These are phyloP conservation scores for Apiotrichum sp. DNA, from an alignment of 1,284 basidiomycete species.

Conservation along the genomic window DNA sequence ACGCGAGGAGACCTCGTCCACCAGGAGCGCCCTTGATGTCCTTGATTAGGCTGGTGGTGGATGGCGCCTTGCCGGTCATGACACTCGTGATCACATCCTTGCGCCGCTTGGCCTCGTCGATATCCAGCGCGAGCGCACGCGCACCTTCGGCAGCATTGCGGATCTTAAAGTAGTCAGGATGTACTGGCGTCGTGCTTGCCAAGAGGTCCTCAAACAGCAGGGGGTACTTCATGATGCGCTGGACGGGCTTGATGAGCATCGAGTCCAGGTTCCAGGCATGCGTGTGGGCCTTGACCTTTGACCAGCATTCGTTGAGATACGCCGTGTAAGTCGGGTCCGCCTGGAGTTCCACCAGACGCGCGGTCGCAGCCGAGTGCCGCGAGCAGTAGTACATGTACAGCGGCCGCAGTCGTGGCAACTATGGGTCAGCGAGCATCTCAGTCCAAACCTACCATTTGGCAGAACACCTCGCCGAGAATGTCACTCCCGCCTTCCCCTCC, in stretches of 20 bases:
- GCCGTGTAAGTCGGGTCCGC: slow-evolving; percentile 45
- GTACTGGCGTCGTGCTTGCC: slow-evolving; percentile 66
- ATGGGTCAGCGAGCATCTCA: slow-evolving; percentile 1
- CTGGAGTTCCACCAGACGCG: slow-evolving; percentile 55
- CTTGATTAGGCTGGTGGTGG: slow-evolving; percentile 8
- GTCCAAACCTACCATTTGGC: slow-evolving; percentile 56
- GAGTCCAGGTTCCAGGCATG: slow-evolving; percentile 93
- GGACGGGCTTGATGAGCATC: slow-evolving; percentile 79
- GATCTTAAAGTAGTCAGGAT: slow-evolving; percentile 66
- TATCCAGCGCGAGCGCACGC: slow-evolving; percentile 69
- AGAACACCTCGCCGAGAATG: slow-evolving; percentile 68
- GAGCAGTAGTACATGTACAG: slow-evolving; percentile 83
- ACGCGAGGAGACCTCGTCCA: slow-evolving; percentile 15
- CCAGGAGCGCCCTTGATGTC: slow-evolving; percentile 11
- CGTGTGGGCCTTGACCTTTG: slow-evolving; percentile 63
- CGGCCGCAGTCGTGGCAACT: slow-evolving; percentile 71
- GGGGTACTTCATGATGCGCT: slow-evolving; percentile 87
- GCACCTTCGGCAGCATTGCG: slow-evolving; percentile 61
- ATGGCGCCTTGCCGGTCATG: slow-evolving; percentile 27
- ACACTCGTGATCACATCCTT: slow-evolving; percentile 68
- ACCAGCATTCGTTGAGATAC: slow-evolving; percentile 64
- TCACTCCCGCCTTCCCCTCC: slow-evolving; percentile 55
- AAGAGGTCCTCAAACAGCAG: slow-evolving; percentile 74
- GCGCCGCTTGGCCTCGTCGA: slow-evolving; percentile 79
- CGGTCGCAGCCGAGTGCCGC: slow-evolving; percentile 68